A percentile compares a stretch with the other conserved stretches of the same genome.
These are phyloP conservation scores for Mallotus repandus DNA, from an alignment of 441 rosid genomes.

Conservation along the genomic window DNA sequence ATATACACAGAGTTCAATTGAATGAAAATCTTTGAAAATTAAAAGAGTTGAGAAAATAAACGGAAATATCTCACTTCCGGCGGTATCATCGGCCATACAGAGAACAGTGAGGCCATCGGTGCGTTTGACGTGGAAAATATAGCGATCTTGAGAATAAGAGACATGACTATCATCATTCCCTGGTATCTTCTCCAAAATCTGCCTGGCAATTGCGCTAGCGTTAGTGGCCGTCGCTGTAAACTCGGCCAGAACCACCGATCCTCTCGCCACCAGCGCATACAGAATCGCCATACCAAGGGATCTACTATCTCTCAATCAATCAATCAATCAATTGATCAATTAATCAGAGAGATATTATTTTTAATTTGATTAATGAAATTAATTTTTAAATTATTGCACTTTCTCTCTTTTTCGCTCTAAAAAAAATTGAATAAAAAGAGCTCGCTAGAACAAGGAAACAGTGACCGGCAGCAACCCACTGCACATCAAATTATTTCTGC, in stretches of 20 bases:
- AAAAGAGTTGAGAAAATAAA: not conserved
- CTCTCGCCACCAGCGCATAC: constrained; percentile 83
- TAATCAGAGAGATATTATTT: no score
- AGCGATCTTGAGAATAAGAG: constrained; percentile 91
- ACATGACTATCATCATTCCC: constrained; percentile 70
- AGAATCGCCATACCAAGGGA: constrained; percentile 62
- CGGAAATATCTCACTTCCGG: constrained; percentile 56
- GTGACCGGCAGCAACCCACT: no score
- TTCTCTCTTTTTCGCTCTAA: not conserved
- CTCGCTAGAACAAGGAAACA: not conserved
- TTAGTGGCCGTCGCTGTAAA: constrained; percentile 72
- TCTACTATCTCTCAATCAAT: constrained; percentile 7
- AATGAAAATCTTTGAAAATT: no score
- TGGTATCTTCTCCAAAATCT: constrained; percentile 73
- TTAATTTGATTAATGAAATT: not conserved
- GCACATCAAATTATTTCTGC: not conserved
- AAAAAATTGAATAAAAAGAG: not conserved
- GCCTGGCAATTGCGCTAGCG: constrained; percentile 74
- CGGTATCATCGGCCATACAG: constrained; percentile 95
- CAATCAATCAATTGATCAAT: not conserved
- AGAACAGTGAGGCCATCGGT: constrained; percentile 95
- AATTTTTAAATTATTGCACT: no score
- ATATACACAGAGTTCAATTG: no score
- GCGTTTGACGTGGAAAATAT: constrained; percentile 82
- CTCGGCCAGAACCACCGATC: constrained; percentile 87